Conservation (phyloP, 73 alveolate species). For the Uronychia setigera region DNA sequence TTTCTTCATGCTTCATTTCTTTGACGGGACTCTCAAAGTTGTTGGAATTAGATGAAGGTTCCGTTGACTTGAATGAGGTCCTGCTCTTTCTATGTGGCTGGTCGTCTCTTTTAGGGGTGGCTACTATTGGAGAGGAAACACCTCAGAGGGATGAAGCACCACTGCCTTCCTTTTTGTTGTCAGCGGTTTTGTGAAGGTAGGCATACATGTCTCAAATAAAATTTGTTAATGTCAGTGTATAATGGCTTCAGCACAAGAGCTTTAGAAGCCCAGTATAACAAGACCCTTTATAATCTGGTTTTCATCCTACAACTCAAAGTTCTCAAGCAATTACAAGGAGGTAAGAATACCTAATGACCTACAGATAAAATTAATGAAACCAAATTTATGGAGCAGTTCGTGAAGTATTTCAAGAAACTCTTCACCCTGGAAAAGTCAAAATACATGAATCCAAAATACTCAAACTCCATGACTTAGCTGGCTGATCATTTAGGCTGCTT, state of each 20-base stretch:
- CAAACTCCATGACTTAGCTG: slow-evolving; percentile 40
- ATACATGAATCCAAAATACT: slow-evolving; percentile 48
- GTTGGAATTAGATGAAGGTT: no score
- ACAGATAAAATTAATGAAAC: not conserved
- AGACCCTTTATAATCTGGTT: not conserved
- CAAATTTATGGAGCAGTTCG: not conserved
- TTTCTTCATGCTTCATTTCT: no score
- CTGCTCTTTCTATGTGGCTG: no score
- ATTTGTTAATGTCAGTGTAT: slow-evolving; percentile 33
- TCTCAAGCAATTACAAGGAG: not conserved
- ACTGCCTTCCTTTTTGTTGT: no score
- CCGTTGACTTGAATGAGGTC: no score
- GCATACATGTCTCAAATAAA: no score
- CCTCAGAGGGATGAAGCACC: no score
- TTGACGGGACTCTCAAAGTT: no score
- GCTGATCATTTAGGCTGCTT: no score
- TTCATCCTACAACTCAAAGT: slow-evolving; percentile 6
- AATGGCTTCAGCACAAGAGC: slow-evolving; percentile 27
- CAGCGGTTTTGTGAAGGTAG: no score
- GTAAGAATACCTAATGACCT: not conserved
- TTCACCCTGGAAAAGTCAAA: slow-evolving; percentile 48
- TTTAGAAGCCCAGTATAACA: slow-evolving; percentile 11
- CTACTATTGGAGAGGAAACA: no score
- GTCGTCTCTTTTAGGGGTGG: no score
- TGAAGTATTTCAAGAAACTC: slow-evolving; percentile 14